Conservation (phyloP, 495 filamentous ascomycete genomes). For the Trypethelium eluteriae region DNA sequence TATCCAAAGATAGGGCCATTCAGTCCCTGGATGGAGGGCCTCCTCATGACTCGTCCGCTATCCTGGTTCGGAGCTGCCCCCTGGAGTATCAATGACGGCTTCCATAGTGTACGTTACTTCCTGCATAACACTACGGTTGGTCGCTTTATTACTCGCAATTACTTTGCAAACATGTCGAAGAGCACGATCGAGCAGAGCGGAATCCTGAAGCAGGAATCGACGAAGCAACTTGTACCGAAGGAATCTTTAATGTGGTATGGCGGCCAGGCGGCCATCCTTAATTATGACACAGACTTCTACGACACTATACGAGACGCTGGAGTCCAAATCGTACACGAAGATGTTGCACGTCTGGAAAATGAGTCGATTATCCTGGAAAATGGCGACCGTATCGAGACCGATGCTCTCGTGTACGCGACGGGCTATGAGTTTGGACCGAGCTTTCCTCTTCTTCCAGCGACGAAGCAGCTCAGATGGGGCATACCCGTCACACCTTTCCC, state of each 20-base stretch:
- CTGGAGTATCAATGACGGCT: slow-evolving; percentile 53
- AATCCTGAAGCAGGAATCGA: background rate
- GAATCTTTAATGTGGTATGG: slow-evolving; percentile 36
- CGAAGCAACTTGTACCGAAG: background rate
- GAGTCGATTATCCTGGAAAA: slow-evolving; percentile 49
- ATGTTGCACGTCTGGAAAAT: slow-evolving; percentile 47
- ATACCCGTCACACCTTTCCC: slow-evolving; percentile 16
- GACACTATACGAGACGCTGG: slow-evolving; percentile 1
- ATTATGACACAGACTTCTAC: slow-evolving; percentile 14
- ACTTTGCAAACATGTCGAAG: slow-evolving; percentile 8
- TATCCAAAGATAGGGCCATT: slow-evolving; percentile 45
- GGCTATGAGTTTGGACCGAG: slow-evolving; percentile 43
- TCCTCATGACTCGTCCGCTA: slow-evolving; percentile 55
- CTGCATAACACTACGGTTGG: slow-evolving; percentile 63
- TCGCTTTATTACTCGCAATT: slow-evolving; percentile 44
- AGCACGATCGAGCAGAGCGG: background rate
- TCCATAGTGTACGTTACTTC: slow-evolving; percentile 41
- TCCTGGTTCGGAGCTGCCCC: slow-evolving; percentile 61
- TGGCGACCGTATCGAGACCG: slow-evolving; percentile 48
- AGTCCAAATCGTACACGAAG: slow-evolving; percentile 25
- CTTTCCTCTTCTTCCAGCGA: slow-evolving; percentile 54
- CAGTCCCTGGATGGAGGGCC: slow-evolving; percentile 54
- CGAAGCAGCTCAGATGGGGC: slow-evolving; percentile 20
- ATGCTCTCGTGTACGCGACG: slow-evolving; percentile 54
- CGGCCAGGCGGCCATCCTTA: slow-evolving; percentile 1